phyloP scores from a whole-genome alignment of 768 basidiomycete species.

The Hygrophorus pudorinus region DNA sequence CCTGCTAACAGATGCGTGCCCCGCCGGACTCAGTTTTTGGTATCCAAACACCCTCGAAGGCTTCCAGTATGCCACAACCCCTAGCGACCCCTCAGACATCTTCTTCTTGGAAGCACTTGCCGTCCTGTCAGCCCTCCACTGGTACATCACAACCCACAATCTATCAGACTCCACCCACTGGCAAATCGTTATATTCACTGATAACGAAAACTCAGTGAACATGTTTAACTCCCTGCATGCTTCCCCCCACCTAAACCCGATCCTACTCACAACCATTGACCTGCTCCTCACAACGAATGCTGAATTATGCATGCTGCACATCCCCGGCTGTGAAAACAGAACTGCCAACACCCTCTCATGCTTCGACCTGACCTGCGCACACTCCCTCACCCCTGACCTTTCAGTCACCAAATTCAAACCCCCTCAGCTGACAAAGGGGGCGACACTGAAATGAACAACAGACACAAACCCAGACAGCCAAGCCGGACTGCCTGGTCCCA shows the following conservation, averaged over 20 bases:
- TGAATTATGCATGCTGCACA: too few species aligned
- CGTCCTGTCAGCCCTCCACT: slow-evolving; percentile 11
- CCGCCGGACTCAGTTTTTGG: slow-evolving; percentile 13
- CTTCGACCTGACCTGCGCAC: not conserved
- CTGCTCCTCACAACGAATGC: not conserved
- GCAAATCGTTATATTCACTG: slow-evolving; percentile 16
- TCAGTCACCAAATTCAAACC: slow-evolving; percentile 9
- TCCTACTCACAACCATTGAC: slow-evolving; percentile 11
- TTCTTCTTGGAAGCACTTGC: slow-evolving; percentile 19
- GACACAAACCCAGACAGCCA: slow-evolving; percentile 19
- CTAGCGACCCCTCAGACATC: slow-evolving; percentile 7
- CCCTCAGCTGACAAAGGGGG: slow-evolving; percentile 16
- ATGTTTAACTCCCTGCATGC: slow-evolving; percentile 21
- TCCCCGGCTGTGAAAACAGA: slow-evolving; percentile 7
- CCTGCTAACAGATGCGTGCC: too few species aligned
- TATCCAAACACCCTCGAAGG: slow-evolving; percentile 5
- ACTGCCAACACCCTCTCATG: not conserved
- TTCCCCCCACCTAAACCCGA: slow-evolving; percentile 8
- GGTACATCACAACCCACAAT: too few species aligned
- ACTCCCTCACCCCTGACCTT: slow-evolving; percentile 5
- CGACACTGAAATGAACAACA: slow-evolving; percentile 6
- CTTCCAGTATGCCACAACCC: slow-evolving; percentile 9
- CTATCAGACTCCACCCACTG: too few species aligned
- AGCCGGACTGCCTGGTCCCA: slow-evolving; percentile 19
- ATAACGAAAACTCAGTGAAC: slow-evolving; percentile 22